Evolutionary conservation across 208 protist genomes (phyloP).

Genomic region (Trypanosoma melophagium): DNA sequence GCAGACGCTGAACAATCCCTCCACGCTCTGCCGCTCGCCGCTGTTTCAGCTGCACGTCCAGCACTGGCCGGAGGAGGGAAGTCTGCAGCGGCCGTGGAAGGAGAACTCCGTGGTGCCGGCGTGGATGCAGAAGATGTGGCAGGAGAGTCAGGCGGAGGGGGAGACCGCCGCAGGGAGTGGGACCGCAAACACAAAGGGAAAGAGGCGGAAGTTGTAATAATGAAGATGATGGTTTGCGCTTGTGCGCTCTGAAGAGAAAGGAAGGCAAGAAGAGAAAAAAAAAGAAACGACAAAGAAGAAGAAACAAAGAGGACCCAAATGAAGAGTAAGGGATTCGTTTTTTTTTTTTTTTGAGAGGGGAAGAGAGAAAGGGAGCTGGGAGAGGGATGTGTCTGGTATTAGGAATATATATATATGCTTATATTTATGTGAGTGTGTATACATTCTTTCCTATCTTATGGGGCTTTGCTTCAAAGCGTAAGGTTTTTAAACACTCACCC

Average conservation of each 20-base stretch:
- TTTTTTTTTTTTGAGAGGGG: too few species aligned
- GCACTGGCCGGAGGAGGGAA: slow-evolving; percentile 39
- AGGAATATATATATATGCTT: slow-evolving; percentile 18
- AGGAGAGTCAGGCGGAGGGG: slow-evolving; percentile 36
- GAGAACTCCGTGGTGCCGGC: slow-evolving; percentile 54
- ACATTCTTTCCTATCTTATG: background rate
- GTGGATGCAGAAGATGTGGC: slow-evolving; percentile 61
- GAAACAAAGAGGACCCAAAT: background rate
- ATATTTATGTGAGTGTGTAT: too few species aligned
- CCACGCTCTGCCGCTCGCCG: slow-evolving; percentile 54
- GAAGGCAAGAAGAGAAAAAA: slow-evolving; percentile 4
- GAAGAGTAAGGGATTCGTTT: background rate
- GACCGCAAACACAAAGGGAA: slow-evolving; percentile 5
- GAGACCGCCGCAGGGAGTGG: slow-evolving; percentile 15
- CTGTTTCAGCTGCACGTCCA: slow-evolving; percentile 71
- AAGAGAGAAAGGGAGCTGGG: too few species aligned
- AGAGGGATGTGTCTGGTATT: background rate
- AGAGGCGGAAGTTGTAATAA: slow-evolving; percentile 2
- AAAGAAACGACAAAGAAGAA: background rate
- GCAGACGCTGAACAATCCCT: slow-evolving; percentile 82
- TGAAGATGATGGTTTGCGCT: background rate
- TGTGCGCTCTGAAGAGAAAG: background rate
- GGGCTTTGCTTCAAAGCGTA: too few species aligned
- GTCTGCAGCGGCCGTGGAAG: slow-evolving; percentile 72
- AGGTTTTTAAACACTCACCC: too few species aligned